Conservation (phyloP, 176 grass and related monocot genomes). For the Rhipidocladum racemiflorum region DNA sequence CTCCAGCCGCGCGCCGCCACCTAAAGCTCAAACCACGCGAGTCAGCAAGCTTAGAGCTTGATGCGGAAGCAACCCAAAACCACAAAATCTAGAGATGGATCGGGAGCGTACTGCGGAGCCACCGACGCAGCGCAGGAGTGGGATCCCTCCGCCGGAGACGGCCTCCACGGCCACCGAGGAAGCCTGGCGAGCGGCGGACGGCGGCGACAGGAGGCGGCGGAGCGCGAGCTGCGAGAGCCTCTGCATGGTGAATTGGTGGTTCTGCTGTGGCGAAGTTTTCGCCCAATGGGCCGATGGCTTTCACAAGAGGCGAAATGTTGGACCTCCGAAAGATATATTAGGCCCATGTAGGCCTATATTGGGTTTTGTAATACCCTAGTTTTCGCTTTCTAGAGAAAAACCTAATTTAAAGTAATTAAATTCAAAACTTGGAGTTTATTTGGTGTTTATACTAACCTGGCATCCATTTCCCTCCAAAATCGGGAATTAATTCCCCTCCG, state of each 20-base stretch:
- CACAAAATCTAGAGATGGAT: background rate
- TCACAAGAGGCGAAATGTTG: background rate
- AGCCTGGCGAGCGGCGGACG: background rate
- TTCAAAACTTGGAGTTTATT: no score
- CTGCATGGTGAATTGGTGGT: slow-evolving; percentile 13
- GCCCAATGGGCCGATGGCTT: slow-evolving; percentile 21
- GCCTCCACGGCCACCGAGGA: background rate
- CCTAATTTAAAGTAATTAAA: no score
- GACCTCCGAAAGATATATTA: no score
- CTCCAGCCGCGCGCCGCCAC: slow-evolving; percentile 20
- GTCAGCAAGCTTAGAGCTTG: slow-evolving; percentile 15
- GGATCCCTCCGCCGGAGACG: background rate
- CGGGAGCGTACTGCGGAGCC: background rate
- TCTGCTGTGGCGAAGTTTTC: background rate
- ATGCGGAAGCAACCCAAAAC: background rate
- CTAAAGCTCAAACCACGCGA: slow-evolving; percentile 27
- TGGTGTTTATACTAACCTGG: no score
- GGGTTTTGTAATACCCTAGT: no score
- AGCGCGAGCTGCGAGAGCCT: slow-evolving; percentile 39
- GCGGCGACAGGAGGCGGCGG: slow-evolving; percentile 40
- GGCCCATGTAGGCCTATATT: no score
- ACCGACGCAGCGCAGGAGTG: background rate
- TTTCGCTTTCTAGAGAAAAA: no score
- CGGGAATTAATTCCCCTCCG: no score
- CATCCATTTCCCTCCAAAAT: no score